Evolutionary conservation across 129 eudicot genomes (phyloP).

Genomic region (Silybum marianum): DNA sequence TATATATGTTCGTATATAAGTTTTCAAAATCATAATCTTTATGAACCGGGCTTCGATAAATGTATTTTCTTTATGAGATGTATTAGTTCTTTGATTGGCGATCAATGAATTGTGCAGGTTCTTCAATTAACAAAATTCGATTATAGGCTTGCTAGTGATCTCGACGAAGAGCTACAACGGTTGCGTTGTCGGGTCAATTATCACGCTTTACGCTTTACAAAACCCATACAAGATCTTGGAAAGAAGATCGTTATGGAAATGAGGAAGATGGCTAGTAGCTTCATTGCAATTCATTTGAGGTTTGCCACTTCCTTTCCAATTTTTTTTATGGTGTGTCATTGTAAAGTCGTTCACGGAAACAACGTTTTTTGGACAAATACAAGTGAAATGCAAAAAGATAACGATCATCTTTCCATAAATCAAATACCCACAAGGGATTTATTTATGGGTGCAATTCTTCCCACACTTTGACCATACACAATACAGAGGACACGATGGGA

Average conservation of each 20-base stretch:
- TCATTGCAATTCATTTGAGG: constrained; percentile 96
- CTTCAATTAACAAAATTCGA: constrained; percentile 94
- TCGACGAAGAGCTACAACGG: constrained; percentile 81
- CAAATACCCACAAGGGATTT: too few relatives aligned
- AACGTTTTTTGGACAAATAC: not conserved
- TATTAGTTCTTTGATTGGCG: not conserved
- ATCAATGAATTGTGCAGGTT: constrained; percentile 56
- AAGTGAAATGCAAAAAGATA: not conserved
- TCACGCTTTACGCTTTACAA: constrained; percentile 89
- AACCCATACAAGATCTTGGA: constrained; percentile 73
- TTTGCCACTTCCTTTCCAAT: constrained; percentile 20
- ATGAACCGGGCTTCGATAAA: not conserved
- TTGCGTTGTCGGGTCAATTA: constrained; percentile 92
- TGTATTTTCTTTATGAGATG: not conserved
- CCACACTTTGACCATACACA: not conserved
- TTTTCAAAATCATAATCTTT: not conserved
- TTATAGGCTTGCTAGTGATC: constrained; percentile 92
- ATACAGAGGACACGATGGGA: not conserved
- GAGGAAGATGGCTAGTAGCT: constrained; percentile 85
- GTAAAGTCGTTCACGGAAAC: not conserved
- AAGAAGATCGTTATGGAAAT: constrained; percentile 66
- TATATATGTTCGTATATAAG: not conserved
- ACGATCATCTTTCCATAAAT: too few relatives aligned
- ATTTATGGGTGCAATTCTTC: not conserved
- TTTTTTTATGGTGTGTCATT: not conserved